Percentiles rank a stretch among this genome's conserved stretches.
phyloP scores from a whole-genome alignment of 2,329 filamentous ascomycete genomes.

The Bipolaris sorokiniana region DNA sequence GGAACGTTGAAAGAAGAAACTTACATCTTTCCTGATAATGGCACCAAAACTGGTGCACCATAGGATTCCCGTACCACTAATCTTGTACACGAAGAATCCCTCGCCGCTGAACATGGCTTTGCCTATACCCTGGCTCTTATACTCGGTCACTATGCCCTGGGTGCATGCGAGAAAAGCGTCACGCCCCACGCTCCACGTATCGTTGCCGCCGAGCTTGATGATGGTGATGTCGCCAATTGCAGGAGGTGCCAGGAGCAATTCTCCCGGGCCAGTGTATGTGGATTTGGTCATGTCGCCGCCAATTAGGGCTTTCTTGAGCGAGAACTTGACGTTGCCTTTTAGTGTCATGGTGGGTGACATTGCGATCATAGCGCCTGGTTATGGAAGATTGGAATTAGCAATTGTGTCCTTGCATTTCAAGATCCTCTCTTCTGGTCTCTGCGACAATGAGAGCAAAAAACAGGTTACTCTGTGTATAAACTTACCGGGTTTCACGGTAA shows the following conservation, averaged over 20 bases:
- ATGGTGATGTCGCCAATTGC: slow-evolving; percentile 85
- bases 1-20: no score
- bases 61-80: slow-evolving; percentile 77
- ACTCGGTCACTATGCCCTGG: slow-evolving; percentile 84
- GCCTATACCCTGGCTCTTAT: slow-evolving; percentile 81
- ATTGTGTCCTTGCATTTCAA: background rate
- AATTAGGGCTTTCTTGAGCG: slow-evolving; percentile 86
- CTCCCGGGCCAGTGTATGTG: slow-evolving; percentile 86
- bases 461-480: slow-evolving; percentile 6
- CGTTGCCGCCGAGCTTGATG: slow-evolving; percentile 72
- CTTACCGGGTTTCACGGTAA: slow-evolving; percentile 76
- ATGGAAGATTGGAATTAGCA: background rate
- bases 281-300: slow-evolving; percentile 81
- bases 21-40: slow-evolving; percentile 90
- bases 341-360: slow-evolving; percentile 91
- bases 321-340: slow-evolving; percentile 82
- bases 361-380: slow-evolving; percentile 81
- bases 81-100: slow-evolving; percentile 87
- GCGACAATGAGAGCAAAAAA: background rate
- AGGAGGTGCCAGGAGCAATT: slow-evolving; percentile 81
- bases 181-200: slow-evolving; percentile 83
- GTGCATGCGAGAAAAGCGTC: slow-evolving; percentile 88
- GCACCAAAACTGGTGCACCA: slow-evolving; percentile 95
- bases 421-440: no score
- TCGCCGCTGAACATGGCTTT: slow-evolving; percentile 96